Conservation (phyloP, 306 rosid genomes). For the Styphnolobium japonicum region DNA sequence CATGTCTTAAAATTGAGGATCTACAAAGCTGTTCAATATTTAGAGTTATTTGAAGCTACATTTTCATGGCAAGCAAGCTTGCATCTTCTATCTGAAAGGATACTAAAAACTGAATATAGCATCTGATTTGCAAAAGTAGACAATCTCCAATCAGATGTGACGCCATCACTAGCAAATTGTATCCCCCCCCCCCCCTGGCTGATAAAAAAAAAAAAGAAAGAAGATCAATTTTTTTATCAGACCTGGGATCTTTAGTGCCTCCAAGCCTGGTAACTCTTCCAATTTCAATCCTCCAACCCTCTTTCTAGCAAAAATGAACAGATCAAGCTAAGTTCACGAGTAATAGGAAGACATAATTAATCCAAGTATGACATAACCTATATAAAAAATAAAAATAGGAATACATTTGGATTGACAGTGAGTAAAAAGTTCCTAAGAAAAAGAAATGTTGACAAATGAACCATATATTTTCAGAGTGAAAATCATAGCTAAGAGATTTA, state of each 20-base stretch:
- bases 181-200: neutral
- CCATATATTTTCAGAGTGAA: constrained; percentile 15
- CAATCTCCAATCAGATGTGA: neutral
- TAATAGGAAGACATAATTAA: constrained; percentile 3
- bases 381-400: neutral
- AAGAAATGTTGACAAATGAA: neutral
- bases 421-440: constrained; percentile 7
- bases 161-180: neutral
- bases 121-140: neutral
- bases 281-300: constrained; percentile 90
- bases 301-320: constrained; percentile 58
- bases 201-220: too few relatives aligned
- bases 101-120: neutral
- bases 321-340: constrained; percentile 11
- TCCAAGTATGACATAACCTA: neutral
- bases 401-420: neutral
- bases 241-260: constrained; percentile 91
- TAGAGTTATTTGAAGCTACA: neutral
- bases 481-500: constrained; percentile 13
- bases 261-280: constrained; percentile 88
- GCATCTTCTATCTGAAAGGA: constrained; percentile 10
- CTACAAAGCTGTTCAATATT: neutral
- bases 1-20: neutral
- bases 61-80: neutral
- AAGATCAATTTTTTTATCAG: too few relatives aligned